Percentiles rank a stretch among this genome's conserved stretches.
phyloP scores from a whole-genome alignment of 1,284 basidiomycete species.

The Takashimella koratensis region DNA sequence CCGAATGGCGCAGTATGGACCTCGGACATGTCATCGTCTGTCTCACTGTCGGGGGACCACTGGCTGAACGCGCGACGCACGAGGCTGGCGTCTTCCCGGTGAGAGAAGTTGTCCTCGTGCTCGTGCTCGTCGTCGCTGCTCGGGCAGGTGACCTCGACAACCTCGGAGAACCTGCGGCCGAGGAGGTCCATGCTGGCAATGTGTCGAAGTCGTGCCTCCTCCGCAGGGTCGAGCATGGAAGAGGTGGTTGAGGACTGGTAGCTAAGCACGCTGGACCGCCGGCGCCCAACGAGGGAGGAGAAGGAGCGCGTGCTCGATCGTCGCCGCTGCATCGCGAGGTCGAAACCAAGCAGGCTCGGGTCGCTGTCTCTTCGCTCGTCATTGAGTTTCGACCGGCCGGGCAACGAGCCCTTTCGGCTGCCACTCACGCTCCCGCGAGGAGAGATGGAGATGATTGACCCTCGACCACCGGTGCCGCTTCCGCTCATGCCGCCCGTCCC shows the following conservation, averaged over 20 bases:
- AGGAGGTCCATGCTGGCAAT: slow-evolving; percentile 27
- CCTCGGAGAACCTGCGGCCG: slow-evolving; percentile 29
- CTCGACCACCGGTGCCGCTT: not conserved
- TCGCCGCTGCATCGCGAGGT: slow-evolving; percentile 19
- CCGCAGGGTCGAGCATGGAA: slow-evolving; percentile 21
- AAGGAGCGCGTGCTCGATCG: slow-evolving; percentile 16
- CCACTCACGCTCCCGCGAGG: slow-evolving; percentile 15
- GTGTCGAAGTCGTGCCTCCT: slow-evolving; percentile 24
- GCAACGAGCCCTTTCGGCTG: slow-evolving; percentile 1
- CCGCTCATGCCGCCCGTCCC: too few relatives aligned
- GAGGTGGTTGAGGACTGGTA: slow-evolving; percentile 13
- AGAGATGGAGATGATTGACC: slow-evolving; percentile 32
- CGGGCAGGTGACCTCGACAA: slow-evolving; percentile 22
- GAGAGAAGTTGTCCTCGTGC: not conserved
- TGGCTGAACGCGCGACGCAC: slow-evolving; percentile 16
- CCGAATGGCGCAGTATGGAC: slow-evolving; percentile 26
- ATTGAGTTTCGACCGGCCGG: slow-evolving; percentile 3
- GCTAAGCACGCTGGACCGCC: slow-evolving; percentile 21
- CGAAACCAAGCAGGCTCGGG: slow-evolving; percentile 27
- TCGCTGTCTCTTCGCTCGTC: slow-evolving; percentile 19
- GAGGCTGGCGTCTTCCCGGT: slow-evolving; percentile 5
- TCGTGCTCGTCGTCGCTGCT: slow-evolving; percentile 17
- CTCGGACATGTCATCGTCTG: slow-evolving; percentile 26
- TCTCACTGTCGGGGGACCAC: slow-evolving; percentile 19
- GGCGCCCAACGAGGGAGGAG: not conserved